A percentile compares a stretch with the other conserved stretches of the same genome.
Conservation (phyloP, 345 rosid species). For the Brassica carinata region DNA sequence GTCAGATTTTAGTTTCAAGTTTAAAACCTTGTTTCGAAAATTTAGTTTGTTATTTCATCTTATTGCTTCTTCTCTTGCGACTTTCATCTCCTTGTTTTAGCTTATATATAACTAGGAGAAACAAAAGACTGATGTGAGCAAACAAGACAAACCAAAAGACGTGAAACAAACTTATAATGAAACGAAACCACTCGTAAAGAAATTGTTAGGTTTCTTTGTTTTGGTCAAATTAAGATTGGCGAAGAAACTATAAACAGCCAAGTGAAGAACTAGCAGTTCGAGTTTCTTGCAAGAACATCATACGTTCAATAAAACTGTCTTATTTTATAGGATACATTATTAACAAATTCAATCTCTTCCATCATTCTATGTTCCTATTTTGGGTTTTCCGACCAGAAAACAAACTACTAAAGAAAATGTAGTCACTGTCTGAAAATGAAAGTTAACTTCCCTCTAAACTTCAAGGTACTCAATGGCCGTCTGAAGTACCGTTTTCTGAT, state of each 20-base stretch:
- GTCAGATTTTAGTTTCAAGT: conserved; percentile 18
- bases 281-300: background rate
- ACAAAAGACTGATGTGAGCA: background rate
- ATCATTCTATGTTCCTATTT: background rate
- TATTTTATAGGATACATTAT: conserved; percentile 17
- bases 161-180: too few species aligned
- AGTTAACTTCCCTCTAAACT: too few species aligned
- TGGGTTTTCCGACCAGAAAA: background rate
- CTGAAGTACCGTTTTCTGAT: too few species aligned
- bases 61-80: background rate
- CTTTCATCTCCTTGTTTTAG: background rate
- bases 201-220: too few species aligned
- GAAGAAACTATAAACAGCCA: background rate
- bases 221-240: too few species aligned
- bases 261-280: background rate
- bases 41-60: conserved; percentile 18
- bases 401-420: background rate
- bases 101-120: background rate
- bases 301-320: background rate
- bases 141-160: background rate
- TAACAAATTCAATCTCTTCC: background rate
- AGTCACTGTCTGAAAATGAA: background rate
- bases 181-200: too few species aligned
- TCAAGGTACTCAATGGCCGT: too few species aligned
- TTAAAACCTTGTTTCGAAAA: background rate